Percentiles rank a stretch among this genome's conserved stretches.
Conservation (phyloP, 2,329 filamentous ascomycete genomes). For the Colletotrichum navitas region DNA sequence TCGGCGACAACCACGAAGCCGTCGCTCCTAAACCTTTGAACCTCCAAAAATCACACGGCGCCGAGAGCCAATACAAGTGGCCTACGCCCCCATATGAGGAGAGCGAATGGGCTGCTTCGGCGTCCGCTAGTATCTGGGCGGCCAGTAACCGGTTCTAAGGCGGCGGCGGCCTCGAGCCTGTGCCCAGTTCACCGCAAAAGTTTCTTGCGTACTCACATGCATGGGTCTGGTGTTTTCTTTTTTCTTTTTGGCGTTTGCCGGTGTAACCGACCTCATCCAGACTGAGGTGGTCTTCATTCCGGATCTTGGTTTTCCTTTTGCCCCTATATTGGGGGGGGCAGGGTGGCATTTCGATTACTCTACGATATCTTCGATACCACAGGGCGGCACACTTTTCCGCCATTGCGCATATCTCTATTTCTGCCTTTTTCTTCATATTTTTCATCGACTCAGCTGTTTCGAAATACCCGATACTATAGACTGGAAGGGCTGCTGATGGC, state of each 20-base stretch:
- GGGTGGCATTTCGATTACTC: slow-evolving; percentile 40
- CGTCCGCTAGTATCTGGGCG: slow-evolving; percentile 84
- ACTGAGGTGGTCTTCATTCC: slow-evolving; percentile 28
- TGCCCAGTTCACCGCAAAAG: slow-evolving; percentile 29
- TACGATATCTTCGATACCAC: slow-evolving; percentile 43
- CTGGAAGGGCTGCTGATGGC: slow-evolving; percentile 33
- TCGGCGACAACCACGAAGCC: slow-evolving; percentile 73
- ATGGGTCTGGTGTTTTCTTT: slow-evolving; percentile 41
- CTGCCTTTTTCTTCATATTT: slow-evolving; percentile 17
- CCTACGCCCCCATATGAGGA: slow-evolving; percentile 97
- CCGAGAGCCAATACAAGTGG: slow-evolving; percentile 76
- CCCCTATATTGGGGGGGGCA: slow-evolving; percentile 38
- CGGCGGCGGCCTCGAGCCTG: slow-evolving; percentile 1
- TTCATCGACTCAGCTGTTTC: slow-evolving; percentile 38
- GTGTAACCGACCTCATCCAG: slow-evolving; percentile 23
- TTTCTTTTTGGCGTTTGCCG: slow-evolving; percentile 38
- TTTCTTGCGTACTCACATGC: slow-evolving; percentile 40
- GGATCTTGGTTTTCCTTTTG: slow-evolving; percentile 43
- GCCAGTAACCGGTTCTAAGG: slow-evolving; percentile 73
- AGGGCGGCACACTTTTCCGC: slow-evolving; percentile 30
- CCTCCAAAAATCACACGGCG: slow-evolving; percentile 66
- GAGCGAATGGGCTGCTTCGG: slow-evolving; percentile 88
- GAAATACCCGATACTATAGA: slow-evolving; percentile 44
- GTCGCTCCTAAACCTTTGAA: slow-evolving; percentile 79
- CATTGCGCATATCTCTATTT: slow-evolving; percentile 39